These are phyloP conservation scores for Musa troglodytarum DNA, from an alignment of 176 grass and related monocot genomes.

Conservation along the genomic window DNA sequence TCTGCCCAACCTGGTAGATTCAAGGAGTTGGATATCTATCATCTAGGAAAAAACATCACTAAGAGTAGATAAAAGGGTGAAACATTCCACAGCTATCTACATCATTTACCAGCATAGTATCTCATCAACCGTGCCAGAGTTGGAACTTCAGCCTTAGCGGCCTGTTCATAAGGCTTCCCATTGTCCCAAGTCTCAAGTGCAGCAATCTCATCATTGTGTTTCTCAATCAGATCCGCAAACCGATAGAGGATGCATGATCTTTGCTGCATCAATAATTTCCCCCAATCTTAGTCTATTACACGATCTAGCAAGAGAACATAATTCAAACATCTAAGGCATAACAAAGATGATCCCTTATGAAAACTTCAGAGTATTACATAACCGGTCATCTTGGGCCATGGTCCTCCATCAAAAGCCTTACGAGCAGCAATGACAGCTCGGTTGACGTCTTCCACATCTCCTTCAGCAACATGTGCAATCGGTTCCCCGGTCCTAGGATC, in stretches of 20 bases:
- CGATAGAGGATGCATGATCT: conserved; percentile 54
- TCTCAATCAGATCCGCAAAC: conserved; percentile 82
- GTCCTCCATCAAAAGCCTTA: conserved; percentile 71
- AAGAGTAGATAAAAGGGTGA: neutral
- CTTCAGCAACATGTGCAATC: conserved; percentile 64
- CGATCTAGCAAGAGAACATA: neutral
- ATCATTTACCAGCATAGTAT: conserved; percentile 61
- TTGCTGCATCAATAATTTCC: conserved; percentile 38
- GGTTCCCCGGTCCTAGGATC: conserved; percentile 76
- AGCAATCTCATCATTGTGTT: conserved; percentile 63
- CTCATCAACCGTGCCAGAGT: conserved; percentile 61
- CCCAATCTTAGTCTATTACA: neutral
- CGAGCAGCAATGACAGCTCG: conserved; percentile 60
- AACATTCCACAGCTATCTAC: neutral
- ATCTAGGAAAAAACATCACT: neutral
- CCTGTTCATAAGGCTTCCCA: conserved; percentile 79
- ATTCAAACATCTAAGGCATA: neutral
- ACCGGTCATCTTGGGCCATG: conserved; percentile 75
- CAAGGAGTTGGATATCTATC: conserved; percentile 4
- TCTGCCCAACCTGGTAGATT: conserved; percentile 55
- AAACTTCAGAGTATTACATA: conserved; percentile 38
- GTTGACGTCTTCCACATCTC: conserved; percentile 52
- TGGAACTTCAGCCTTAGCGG: conserved; percentile 45
- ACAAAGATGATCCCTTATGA: neutral
- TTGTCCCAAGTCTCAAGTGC: conserved; percentile 94